These are phyloP conservation scores for Trichoderma simmonsii DNA, from an alignment of 2,329 filamentous ascomycete genomes.

Conservation along the genomic window DNA sequence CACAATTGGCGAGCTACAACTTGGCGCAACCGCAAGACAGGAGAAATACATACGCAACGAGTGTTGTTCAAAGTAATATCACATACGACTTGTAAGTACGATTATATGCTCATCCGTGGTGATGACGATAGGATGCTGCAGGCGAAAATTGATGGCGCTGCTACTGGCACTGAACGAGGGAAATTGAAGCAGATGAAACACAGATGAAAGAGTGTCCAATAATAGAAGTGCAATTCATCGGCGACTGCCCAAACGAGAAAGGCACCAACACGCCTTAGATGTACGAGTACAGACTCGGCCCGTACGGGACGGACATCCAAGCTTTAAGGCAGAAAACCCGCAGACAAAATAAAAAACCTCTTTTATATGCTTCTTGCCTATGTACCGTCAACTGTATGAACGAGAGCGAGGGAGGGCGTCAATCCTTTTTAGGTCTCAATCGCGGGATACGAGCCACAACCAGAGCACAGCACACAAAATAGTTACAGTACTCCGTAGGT, in stretches of 20 bases:
- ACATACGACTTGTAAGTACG: neutral
- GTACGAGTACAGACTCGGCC: neutral
- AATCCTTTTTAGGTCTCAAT: neutral
- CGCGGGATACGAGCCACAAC: neutral
- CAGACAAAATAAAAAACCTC: neutral
- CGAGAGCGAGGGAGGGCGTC: no score
- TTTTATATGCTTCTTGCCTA: neutral
- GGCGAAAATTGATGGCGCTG: neutral
- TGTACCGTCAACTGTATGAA: no score
- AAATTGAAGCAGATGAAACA: neutral
- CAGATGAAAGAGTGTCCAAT: neutral
- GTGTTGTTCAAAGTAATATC: neutral
- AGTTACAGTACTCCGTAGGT: neutral
- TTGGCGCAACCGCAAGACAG: neutral
- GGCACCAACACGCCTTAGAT: neutral
- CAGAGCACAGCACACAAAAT: no score
- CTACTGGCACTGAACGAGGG: neutral
- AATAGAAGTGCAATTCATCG: neutral
- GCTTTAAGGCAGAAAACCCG: neutral
- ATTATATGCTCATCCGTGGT: neutral
- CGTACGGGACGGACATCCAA: neutral
- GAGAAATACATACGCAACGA: neutral
- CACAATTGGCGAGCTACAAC: neutral
- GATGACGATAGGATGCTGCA: neutral
- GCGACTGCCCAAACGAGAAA: neutral